A percentile compares a stretch with the other conserved stretches of the same genome.
phyloP scores from a whole-genome alignment of 2,329 filamentous ascomycete species.

The Talaromyces islandicus region DNA sequence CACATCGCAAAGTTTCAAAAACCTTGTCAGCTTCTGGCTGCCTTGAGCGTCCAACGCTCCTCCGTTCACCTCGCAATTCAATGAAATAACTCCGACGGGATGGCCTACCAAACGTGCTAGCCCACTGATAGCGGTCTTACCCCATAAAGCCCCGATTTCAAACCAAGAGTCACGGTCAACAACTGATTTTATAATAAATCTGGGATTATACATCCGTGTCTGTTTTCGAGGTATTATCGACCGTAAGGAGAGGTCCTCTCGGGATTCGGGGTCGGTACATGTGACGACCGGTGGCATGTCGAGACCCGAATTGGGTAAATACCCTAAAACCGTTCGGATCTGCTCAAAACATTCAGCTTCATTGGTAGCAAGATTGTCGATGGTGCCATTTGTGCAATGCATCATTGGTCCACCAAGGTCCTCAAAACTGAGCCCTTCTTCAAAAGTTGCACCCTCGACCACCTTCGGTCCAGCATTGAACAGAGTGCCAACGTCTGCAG shows the following conservation, averaged over 20 bases:
- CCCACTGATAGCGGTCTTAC: constrained; percentile 55
- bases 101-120: constrained; percentile 53
- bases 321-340: constrained; percentile 51
- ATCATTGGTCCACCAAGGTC: constrained; percentile 57
- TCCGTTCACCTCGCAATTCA: constrained; percentile 57
- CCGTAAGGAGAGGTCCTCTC: constrained; percentile 45
- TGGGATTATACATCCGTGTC: constrained; percentile 56
- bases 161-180: constrained; percentile 55
- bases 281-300: constrained; percentile 47
- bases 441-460: constrained; percentile 58
- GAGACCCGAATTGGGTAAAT: constrained; percentile 53
- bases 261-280: constrained; percentile 44
- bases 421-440: constrained; percentile 54
- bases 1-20: constrained; percentile 59
- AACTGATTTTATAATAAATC: constrained; percentile 52
- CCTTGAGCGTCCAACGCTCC: constrained; percentile 57
- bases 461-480: constrained; percentile 62
- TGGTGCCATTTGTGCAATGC: constrained; percentile 61
- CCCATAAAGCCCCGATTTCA: constrained; percentile 60
- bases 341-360: constrained; percentile 60
- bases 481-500: constrained; percentile 54
- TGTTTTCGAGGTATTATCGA: constrained; percentile 53
- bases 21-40: constrained; percentile 54
- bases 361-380: constrained; percentile 57
- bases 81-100: constrained; percentile 54